Conservation (phyloP, 345 rosid genomes). For the Moricandia moricandioides region DNA sequence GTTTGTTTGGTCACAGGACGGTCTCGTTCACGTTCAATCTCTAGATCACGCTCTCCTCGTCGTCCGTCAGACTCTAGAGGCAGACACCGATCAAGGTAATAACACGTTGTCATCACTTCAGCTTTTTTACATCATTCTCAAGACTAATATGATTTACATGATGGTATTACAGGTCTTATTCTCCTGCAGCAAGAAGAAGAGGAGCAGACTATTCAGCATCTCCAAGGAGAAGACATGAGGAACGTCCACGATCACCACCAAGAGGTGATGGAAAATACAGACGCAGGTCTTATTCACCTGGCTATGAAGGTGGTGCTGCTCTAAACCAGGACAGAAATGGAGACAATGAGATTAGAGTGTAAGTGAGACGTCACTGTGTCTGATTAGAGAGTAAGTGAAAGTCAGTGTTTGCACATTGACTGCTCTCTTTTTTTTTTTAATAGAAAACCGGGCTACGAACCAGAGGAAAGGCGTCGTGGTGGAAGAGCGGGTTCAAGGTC, state of each 20-base stretch:
- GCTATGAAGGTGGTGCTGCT: constrained; percentile 42
- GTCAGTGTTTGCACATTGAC: neutral
- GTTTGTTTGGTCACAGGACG: constrained; percentile 49
- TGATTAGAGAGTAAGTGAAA: constrained; percentile 46
- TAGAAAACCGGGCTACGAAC: constrained; percentile 50
- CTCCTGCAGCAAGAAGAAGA: constrained; percentile 69
- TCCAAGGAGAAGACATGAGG: constrained; percentile 64
- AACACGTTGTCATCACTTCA: neutral
- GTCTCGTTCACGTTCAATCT: constrained; percentile 77
- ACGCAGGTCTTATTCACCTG: constrained; percentile 66
- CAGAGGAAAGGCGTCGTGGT: constrained; percentile 43
- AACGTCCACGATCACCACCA: constrained; percentile 67
- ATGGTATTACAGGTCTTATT: constrained; percentile 60
- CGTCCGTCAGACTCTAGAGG: constrained; percentile 65
- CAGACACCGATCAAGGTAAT: constrained; percentile 83
- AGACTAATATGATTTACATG: neutral
- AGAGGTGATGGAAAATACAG: constrained; percentile 51
- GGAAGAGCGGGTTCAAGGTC: constrained; percentile 56
- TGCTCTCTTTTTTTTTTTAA: constrained; percentile 4
- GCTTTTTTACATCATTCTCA: neutral
- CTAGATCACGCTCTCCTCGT: constrained; percentile 72
- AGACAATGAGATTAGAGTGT: constrained; percentile 50
- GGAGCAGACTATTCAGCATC: constrained; percentile 63
- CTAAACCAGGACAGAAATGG: constrained; percentile 41
- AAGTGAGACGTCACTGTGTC: constrained; percentile 32